phyloP scores from a whole-genome alignment of 2,329 filamentous ascomycete genomes.

The Esteya vermicola region DNA sequence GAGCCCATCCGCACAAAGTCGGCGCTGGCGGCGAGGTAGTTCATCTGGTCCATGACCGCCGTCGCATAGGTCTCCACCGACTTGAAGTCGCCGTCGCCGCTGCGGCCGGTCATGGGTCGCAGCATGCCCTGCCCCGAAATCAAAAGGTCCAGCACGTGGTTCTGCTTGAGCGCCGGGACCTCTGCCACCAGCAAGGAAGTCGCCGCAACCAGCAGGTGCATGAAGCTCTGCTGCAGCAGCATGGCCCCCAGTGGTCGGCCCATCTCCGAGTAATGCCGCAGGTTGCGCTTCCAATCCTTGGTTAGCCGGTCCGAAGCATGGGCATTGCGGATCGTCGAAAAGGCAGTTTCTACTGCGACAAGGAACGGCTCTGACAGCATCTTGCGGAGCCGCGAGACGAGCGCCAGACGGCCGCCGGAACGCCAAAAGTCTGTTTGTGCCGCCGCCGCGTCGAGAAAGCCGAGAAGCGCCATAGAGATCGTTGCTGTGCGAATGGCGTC shows the following conservation, averaged over 20 bases:
- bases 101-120: slow-evolving; percentile 24
- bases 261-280: slow-evolving; percentile 66
- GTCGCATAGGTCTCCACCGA: slow-evolving; percentile 52
- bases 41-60: slow-evolving; percentile 70
- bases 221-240: slow-evolving; percentile 78
- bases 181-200: slow-evolving; percentile 60
- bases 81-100: slow-evolving; percentile 35
- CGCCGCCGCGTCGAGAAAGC: slow-evolving; percentile 74
- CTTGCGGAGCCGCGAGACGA: slow-evolving; percentile 57
- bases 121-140: slow-evolving; percentile 38
- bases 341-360: slow-evolving; percentile 73
- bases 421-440: slow-evolving; percentile 71
- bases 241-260: slow-evolving; percentile 80
- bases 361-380: slow-evolving; percentile 77
- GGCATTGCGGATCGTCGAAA: slow-evolving; percentile 79
- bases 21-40: slow-evolving; percentile 71
- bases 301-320: slow-evolving; percentile 49
- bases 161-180: slow-evolving; percentile 40
- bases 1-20: slow-evolving; percentile 84
- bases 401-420: slow-evolving; percentile 53
- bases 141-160: slow-evolving; percentile 60
- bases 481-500: slow-evolving; percentile 58
- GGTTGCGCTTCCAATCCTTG: slow-evolving; percentile 77
- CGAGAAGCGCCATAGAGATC: slow-evolving; percentile 72
- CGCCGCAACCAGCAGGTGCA: slow-evolving; percentile 66